These are phyloP conservation scores for Botryotinia narcissicola DNA, from an alignment of 2,329 filamentous ascomycete species.

Conservation along the genomic window DNA sequence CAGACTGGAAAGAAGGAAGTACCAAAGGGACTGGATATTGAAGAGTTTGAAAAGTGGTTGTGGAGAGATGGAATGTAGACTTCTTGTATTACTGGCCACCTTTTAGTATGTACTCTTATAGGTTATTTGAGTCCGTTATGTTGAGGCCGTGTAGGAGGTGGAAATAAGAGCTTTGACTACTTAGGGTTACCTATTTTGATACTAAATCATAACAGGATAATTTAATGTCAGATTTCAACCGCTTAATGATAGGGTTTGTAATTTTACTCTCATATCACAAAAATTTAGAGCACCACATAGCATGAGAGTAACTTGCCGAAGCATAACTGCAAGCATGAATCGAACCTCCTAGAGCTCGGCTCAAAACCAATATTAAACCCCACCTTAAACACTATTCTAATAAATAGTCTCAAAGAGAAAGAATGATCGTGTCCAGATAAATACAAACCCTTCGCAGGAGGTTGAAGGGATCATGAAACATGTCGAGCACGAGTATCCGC, in stretches of 20 bases:
- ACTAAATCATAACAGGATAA: not conserved
- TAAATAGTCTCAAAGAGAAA: not conserved
- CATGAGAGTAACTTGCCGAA: not conserved
- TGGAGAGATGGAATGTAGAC: slow-evolving; percentile 19
- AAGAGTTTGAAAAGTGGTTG: slow-evolving; percentile 24
- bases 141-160: not conserved
- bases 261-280: not conserved
- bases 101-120: not conserved
- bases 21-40: slow-evolving; percentile 11
- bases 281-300: not conserved
- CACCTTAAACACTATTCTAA: not conserved
- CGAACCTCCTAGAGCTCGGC: not conserved
- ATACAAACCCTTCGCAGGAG: not conserved
- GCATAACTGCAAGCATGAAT: not conserved
- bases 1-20: slow-evolving; percentile 12
- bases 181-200: not conserved
- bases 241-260: not conserved
- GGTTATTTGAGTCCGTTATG: not conserved
- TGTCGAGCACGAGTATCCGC: not conserved
- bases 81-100: not conserved
- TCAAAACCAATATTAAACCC: not conserved
- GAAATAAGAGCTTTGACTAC: not conserved
- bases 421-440: not conserved
- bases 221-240: not conserved
- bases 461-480: not conserved